Evolutionary conservation across 177 flowering plant genomes (phyloP), one percentile per base, ranked within the genome.

Genomic region (Tripterygium wilfordii): DNA sequence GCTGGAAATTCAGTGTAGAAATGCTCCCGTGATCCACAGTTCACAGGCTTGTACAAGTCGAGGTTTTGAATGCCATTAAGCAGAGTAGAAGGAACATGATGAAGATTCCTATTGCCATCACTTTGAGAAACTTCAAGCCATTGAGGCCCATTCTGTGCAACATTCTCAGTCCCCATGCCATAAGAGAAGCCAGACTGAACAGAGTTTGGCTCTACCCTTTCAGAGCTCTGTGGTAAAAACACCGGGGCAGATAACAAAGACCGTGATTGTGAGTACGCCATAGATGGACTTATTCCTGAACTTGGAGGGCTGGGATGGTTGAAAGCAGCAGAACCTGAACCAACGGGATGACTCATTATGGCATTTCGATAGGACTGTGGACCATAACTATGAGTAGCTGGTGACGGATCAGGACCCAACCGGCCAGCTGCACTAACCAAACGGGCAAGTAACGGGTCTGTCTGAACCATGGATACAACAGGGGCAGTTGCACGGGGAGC

Each of bases 281-380:
- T 53, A 16, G 70, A 55, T 17, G 70, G 53, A 24, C 43, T 62
- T 3, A 32, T 62, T 16, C 64, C 51, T n/a, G 78, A 53, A 51
- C 61, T 62, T 10, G 74, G 48, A 40, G 78, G 42, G 49, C 53
- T 77, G 40, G 69, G 45, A 27, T 66, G 68, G 32, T 57, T 35
- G 41, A 57, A 68, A 29, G 65, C 61, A 39, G 75, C 29, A 15
- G 81, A 53, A 46, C 54, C 72, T 38, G 85, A 56, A 57, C 66
- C 48, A 23, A 54, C 52, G 23, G 76, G 35, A 38, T 66, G 80
- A 33, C 96, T 92, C 51, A 85, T 65, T 17, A 83, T 89, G 49
- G 88, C 96, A 65, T 87, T 86, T 65, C 90, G 65, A 49, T 94
- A 94, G 19, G 99, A 87, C 63, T 65, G 83, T 13, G 81, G 77